Evolutionary conservation across 495 filamentous ascomycete species (phyloP).

Genomic region (Trypethelium eluteriae): DNA sequence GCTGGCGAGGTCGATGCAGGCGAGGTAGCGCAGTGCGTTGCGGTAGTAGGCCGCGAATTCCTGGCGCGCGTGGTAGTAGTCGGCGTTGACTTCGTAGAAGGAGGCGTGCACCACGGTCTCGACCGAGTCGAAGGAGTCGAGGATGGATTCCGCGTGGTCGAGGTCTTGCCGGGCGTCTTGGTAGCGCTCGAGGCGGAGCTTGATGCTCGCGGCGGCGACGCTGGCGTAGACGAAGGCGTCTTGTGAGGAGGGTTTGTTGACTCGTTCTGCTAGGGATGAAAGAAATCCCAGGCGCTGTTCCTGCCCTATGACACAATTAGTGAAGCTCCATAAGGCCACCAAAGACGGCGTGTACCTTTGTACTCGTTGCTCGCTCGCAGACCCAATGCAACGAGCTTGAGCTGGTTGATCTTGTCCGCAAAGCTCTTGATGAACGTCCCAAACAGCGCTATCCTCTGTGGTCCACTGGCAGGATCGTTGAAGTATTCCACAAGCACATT

Average conservation of each 20-base stretch:
- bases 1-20: slow-evolving; percentile 77
- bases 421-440: slow-evolving; percentile 93
- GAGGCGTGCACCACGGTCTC: slow-evolving; percentile 94
- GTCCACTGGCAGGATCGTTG: slow-evolving; percentile 66
- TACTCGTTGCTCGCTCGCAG: slow-evolving; percentile 81
- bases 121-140: slow-evolving; percentile 89
- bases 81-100: slow-evolving; percentile 92
- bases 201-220: slow-evolving; percentile 81
- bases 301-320: slow-evolving; percentile 51
- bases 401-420: slow-evolving; percentile 95
- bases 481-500: slow-evolving; percentile 85
- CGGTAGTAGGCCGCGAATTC: slow-evolving; percentile 95
- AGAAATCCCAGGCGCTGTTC: slow-evolving; percentile 84
- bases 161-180: slow-evolving; percentile 75
- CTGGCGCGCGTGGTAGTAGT: slow-evolving; percentile 86
- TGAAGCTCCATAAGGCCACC: not conserved
- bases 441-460: slow-evolving; percentile 81
- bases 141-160: slow-evolving; percentile 73
- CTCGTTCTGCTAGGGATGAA: slow-evolving; percentile 71
- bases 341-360: slow-evolving; percentile 48
- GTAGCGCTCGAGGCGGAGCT: slow-evolving; percentile 66
- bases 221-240: slow-evolving; percentile 94
- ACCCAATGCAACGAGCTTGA: slow-evolving; percentile 87
- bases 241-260: slow-evolving; percentile 86
- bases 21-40: slow-evolving; percentile 95